Conservation (phyloP, 1,139 yeast genomes). For the Kodamaea derodonti region DNA sequence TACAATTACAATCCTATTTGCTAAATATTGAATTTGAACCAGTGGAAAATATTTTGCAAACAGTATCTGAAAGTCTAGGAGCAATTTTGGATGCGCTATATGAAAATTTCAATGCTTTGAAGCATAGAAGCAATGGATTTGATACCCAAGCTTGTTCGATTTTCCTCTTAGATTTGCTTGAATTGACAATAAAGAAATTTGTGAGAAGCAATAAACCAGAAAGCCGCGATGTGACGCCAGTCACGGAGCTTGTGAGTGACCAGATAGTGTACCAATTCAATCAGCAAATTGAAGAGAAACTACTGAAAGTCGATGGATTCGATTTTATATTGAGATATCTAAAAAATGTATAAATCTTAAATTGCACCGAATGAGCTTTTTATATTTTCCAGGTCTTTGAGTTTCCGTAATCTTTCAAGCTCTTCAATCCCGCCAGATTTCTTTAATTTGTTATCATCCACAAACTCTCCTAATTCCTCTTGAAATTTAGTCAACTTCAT, state of each 20-base stretch:
- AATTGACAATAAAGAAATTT: constrained; percentile 3
- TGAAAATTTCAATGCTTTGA: constrained; percentile 1
- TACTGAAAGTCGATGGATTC: background rate
- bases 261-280: too few species aligned
- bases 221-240: too few species aligned
- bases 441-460: constrained; percentile 68
- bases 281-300: too few species aligned
- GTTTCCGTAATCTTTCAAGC: constrained; percentile 63
- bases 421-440: constrained; percentile 89
- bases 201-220: constrained; percentile 2
- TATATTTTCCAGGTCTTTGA: constrained; percentile 66
- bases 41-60: constrained; percentile 8
- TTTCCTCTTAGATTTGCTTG: constrained; percentile 9
- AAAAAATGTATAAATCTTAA: constrained; percentile 7
- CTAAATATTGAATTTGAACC: constrained; percentile 11
- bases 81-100: constrained; percentile 10
- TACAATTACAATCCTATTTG: constrained; percentile 11
- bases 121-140: constrained; percentile 2
- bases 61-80: constrained; percentile 6
- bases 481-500: constrained; percentile 63
- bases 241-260: too few species aligned
- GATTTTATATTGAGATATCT: background rate
- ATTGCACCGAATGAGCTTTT: constrained; percentile 42
- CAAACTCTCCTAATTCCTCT: constrained; percentile 85
- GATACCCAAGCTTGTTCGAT: constrained; percentile 4